Conservation (phyloP, 306 rosid genomes). For the Cercis canadensis region DNA sequence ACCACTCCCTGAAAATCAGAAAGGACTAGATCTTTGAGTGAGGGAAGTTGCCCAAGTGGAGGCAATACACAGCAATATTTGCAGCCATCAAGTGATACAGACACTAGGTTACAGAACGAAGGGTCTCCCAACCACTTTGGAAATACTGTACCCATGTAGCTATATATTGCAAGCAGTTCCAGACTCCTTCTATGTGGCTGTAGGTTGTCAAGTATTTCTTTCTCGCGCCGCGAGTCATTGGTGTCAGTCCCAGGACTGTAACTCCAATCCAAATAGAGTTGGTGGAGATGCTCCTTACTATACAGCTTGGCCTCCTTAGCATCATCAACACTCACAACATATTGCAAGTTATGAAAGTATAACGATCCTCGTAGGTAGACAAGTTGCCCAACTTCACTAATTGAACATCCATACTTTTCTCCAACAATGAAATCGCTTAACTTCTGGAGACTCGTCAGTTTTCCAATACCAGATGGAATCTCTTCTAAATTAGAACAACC, state of each 20-base stretch:
- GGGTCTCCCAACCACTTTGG: slow-evolving; percentile 23
- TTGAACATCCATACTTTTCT: background rate
- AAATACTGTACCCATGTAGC: slow-evolving; percentile 16
- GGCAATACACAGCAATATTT: background rate
- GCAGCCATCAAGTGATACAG: background rate
- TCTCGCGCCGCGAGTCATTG: slow-evolving; percentile 14
- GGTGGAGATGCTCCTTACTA: background rate
- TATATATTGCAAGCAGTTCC: too few relatives aligned
- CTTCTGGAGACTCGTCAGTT: background rate
- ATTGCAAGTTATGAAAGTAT: background rate
- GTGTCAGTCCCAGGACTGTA: too few relatives aligned
- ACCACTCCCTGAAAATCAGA: background rate
- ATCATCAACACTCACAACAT: background rate
- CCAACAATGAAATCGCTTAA: too few relatives aligned
- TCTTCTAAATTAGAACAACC: too few relatives aligned
- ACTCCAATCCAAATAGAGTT: background rate
- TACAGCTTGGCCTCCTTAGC: background rate
- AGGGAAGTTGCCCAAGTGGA: slow-evolving; percentile 27
- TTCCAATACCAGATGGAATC: slow-evolving; percentile 24
- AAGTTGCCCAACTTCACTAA: background rate
- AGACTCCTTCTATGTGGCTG: slow-evolving; percentile 13
- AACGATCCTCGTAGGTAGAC: background rate
- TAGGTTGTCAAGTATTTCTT: slow-evolving; percentile 25
- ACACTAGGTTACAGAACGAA: background rate
- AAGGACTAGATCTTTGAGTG: slow-evolving; percentile 23